Evolutionary conservation across 164 flowering plant species (phyloP), one percentile per base, ranked within the genome.

Genomic region (Chimonanthus praecox): DNA sequence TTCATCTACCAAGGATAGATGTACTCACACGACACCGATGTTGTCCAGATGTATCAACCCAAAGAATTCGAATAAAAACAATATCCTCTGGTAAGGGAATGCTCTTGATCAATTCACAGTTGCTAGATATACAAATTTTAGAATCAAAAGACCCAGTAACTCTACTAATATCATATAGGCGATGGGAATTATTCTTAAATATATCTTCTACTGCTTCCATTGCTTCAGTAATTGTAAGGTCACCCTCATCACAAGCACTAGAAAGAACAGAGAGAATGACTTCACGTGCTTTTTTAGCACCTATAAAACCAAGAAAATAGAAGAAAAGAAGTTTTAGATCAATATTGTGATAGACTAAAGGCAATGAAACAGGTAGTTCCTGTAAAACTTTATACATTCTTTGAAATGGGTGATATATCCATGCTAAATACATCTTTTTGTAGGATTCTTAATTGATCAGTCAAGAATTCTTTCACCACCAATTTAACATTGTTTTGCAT

Each of bases 1-100:
- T 13, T 5, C 49, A 70, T 4, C 16, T 46, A 43, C 5, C 6
- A 11, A 69, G 2, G 15, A 74, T 20, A 7, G 68, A 49, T 2
- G 33, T 72, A 84, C 94, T 82, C 83, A 93, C 99, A 69, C 98
- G 96, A 67, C 97, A 95, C 81, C 99, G 84, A 68, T 89, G 90
- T 75, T 95, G 94, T 50, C 98, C 99, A 72, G 99, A 95, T 64
- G 87, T 75, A 83, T 95, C 99, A 50, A 89, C 88, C 97, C 97
- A 95, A 21, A 93, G 74, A 49, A 95, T 60, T 47, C 98, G 94
- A 71, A 93, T 88, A 74, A 92, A 77, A 8, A 82, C 78, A 74
- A 77, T 74, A 67, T 77, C 85, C 50, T 68, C 54, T 51, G 73
- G 81, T 62, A 77, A 64, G 3, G 61, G 67, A 79, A 49, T 74